Evolutionary conservation across 768 basidiomycete genomes (phyloP).

Genomic region (Cubamyces lactineus): DNA sequence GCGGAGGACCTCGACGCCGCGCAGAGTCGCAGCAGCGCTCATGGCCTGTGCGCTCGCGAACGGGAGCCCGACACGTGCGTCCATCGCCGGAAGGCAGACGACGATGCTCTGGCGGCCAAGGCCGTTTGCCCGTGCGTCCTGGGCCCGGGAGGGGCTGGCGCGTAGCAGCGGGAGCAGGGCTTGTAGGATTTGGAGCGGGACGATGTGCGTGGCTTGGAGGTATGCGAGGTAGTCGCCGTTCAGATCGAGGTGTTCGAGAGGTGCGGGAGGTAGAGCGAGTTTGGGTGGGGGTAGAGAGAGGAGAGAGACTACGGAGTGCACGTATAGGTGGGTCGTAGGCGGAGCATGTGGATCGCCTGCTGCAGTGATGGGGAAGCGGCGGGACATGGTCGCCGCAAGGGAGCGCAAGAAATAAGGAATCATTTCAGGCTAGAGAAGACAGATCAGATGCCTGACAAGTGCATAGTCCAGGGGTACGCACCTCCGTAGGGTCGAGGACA

Average conservation of each 20-base stretch:
- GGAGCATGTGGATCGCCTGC: slow-evolving; percentile 82
- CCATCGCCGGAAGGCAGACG: slow-evolving; percentile 73
- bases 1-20: slow-evolving; percentile 72
- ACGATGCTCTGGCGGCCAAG: slow-evolving; percentile 53
- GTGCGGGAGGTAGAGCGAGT: slow-evolving; percentile 48
- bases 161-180: slow-evolving; percentile 77
- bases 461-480: slow-evolving; percentile 34
- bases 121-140: slow-evolving; percentile 53
- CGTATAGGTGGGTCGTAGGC: slow-evolving; percentile 64
- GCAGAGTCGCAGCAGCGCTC: slow-evolving; percentile 73
- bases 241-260: slow-evolving; percentile 72
- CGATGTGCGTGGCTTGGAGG: slow-evolving; percentile 73
- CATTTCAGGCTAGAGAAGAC: slow-evolving; percentile 58
- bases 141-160: slow-evolving; percentile 57
- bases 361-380: slow-evolving; percentile 77
- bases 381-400: slow-evolving; percentile 75
- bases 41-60: slow-evolving; percentile 68
- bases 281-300: slow-evolving; percentile 55
- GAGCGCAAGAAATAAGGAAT: slow-evolving; percentile 81
- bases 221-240: slow-evolving; percentile 67
- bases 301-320: slow-evolving; percentile 80
- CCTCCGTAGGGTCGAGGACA: slow-evolving; percentile 80
- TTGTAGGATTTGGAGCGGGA: slow-evolving; percentile 77
- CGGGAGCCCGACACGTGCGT: slow-evolving; percentile 75
- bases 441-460: neutral